A percentile compares a stretch with the other conserved stretches of the same genome.
These are phyloP conservation scores for Sequoiadendron giganteum DNA, from an alignment of 75 land plant species.

Conservation along the genomic window DNA sequence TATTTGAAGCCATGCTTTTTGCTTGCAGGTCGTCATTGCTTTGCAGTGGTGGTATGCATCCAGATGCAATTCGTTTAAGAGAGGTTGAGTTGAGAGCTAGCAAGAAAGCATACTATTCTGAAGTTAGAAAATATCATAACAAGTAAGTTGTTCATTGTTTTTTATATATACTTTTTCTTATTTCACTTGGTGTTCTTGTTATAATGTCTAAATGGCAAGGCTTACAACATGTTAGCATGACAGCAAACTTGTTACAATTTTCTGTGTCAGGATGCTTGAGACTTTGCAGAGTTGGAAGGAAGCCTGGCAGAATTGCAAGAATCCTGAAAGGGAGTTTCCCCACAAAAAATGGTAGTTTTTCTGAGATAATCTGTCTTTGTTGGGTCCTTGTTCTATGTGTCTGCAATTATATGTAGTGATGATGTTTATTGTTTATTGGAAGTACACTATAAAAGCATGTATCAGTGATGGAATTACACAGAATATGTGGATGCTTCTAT, in stretches of 20 bases:
- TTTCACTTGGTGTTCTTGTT: background rate
- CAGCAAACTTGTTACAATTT: background rate
- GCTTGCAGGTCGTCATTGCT: conserved; percentile 23
- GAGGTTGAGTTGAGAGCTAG: conserved; percentile 16
- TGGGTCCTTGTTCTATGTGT: background rate
- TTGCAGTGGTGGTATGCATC: conserved; percentile 63
- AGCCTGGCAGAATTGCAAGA: conserved; percentile 27
- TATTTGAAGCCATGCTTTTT: background rate
- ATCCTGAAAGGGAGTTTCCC: conserved; percentile 37
- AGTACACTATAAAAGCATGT: background rate
- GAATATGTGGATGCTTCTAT: background rate
- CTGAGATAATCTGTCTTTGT: background rate
- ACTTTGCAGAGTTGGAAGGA: conserved; percentile 44
- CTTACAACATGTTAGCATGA: background rate
- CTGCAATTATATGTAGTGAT: background rate
- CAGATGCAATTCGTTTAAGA: conserved; percentile 36
- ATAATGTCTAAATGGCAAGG: background rate
- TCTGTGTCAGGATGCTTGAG: conserved; percentile 41
- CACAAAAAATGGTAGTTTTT: conserved; percentile 38
- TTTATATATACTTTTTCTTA: background rate
- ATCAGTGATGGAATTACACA: background rate
- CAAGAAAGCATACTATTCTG: conserved; percentile 41
- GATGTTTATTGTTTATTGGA: background rate
- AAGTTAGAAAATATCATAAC: conserved; percentile 47
- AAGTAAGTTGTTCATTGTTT: conserved; percentile 27